Conservation (phyloP, 1,284 basidiomycete species). For the Anthracocystis walkeri region DNA sequence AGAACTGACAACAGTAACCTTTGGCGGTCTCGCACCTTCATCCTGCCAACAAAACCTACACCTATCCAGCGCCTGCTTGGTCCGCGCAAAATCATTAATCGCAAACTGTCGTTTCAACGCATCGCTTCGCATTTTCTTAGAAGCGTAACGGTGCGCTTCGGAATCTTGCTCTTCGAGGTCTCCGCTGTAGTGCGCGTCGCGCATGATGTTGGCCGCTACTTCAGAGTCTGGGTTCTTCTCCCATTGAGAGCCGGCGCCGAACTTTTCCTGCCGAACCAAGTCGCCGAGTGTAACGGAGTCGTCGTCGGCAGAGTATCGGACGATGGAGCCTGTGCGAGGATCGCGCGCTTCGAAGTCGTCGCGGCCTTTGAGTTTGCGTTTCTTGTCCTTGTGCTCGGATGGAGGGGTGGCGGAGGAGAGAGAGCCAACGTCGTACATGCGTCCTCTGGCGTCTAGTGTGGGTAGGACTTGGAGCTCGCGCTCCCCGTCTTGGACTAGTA, state of each 20-base stretch:
- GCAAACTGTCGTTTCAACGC: slow-evolving; percentile 97
- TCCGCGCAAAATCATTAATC: slow-evolving; percentile 91
- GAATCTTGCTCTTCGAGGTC: slow-evolving; percentile 92
- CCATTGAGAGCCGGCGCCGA: slow-evolving; percentile 86
- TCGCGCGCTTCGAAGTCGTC: slow-evolving; percentile 85
- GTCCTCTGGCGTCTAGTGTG: slow-evolving; percentile 85
- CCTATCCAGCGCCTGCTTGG: slow-evolving; percentile 85
- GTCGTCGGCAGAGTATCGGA: slow-evolving; percentile 75
- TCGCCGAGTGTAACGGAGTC: slow-evolving; percentile 87
- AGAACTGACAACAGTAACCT: slow-evolving; percentile 86
- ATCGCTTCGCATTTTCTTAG: slow-evolving; percentile 93
- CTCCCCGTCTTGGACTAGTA: slow-evolving; percentile 27
- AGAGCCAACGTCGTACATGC: slow-evolving; percentile 89
- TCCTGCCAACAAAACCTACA: slow-evolving; percentile 75
- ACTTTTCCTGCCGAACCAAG: slow-evolving; percentile 90
- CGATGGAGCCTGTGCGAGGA: slow-evolving; percentile 73
- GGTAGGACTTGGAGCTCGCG: slow-evolving; percentile 82
- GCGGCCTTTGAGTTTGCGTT: slow-evolving; percentile 79
- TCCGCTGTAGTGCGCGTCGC: slow-evolving; percentile 82
- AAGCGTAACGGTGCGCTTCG: slow-evolving; percentile 89
- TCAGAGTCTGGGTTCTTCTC: slow-evolving; percentile 92
- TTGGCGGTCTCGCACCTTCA: slow-evolving; percentile 75
- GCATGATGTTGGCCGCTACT: slow-evolving; percentile 86
- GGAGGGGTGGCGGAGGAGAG: slow-evolving; percentile 71
- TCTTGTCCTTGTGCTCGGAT: not conserved